These are phyloP conservation scores for Begonia loranthoides DNA, from an alignment of 306 rosid species.

Conservation along the genomic window DNA sequence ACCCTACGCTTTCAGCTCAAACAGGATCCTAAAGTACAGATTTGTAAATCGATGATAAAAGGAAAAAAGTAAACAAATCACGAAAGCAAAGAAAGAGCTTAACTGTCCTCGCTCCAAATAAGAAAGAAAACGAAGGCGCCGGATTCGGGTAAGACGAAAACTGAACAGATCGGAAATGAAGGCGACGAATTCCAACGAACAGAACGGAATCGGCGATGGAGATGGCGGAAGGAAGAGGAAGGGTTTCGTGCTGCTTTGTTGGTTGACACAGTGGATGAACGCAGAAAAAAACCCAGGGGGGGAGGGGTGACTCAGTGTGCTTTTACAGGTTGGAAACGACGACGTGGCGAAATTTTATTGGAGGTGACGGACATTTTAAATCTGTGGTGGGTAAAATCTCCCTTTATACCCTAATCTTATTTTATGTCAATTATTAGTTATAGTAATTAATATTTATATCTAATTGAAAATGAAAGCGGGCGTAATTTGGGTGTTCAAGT, in stretches of 20 bases:
- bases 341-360: not conserved
- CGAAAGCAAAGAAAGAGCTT: not conserved
- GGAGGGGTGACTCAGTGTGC: not conserved
- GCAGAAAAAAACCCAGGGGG: not conserved
- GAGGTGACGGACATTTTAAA: not conserved
- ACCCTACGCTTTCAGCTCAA: constrained; percentile 4
- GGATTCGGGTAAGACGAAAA: not conserved
- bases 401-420: too few species aligned
- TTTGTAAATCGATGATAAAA: not conserved
- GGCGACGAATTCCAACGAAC: not conserved
- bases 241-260: not conserved
- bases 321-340: not conserved
- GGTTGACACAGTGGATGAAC: not conserved
- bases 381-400: too few species aligned
- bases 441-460: too few species aligned
- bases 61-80: not conserved
- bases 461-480: too few species aligned
- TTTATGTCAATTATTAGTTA: too few species aligned
- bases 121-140: not conserved
- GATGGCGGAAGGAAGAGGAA: not conserved
- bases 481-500: too few species aligned
- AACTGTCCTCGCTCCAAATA: not conserved
- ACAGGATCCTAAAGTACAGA: not conserved
- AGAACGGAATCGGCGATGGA: not conserved
- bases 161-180: too few species aligned